phyloP scores from a whole-genome alignment of 1,139 yeast species.

The Saccharomyces hybrid region DNA sequence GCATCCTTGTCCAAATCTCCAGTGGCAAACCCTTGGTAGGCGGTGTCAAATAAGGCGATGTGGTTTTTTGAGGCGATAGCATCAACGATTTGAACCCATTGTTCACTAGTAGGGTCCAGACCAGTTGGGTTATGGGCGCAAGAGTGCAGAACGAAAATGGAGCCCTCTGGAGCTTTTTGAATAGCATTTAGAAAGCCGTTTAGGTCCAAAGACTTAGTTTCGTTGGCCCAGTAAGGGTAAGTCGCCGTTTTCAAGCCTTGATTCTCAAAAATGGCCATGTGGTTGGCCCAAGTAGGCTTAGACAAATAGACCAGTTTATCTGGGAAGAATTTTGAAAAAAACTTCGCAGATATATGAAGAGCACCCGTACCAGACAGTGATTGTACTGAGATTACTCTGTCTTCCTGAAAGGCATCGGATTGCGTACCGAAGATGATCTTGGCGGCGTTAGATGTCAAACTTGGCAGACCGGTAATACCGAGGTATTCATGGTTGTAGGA shows the following conservation, averaged over 20 bases:
- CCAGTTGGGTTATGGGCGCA: conserved; percentile 99
- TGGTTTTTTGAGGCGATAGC: conserved; percentile 57
- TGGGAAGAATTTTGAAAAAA: conserved; percentile 46
- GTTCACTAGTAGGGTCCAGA: conserved; percentile 79
- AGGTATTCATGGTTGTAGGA: conserved; percentile 85
- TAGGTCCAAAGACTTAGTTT: conserved; percentile 55
- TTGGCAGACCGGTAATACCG: conserved; percentile 69
- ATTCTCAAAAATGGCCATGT: conserved; percentile 67
- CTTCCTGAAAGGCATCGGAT: conserved; percentile 46
- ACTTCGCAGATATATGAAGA: conserved; percentile 76
- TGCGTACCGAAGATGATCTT: conserved; percentile 66
- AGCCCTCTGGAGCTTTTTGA: conserved; percentile 63
- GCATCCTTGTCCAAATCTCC: conserved; percentile 83
- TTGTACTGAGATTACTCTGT: conserved; percentile 67
- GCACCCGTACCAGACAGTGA: conserved; percentile 96
- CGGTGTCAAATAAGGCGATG: conserved; percentile 86
- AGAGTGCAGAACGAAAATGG: conserved; percentile 81
- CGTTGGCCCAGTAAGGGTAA: conserved; percentile 78
- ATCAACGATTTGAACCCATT: conserved; percentile 69
- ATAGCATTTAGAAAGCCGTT: conserved; percentile 64
- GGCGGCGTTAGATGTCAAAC: conserved; percentile 69
- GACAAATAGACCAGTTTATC: conserved; percentile 59
- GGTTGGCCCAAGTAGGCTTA: conserved; percentile 96
- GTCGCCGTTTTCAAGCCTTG: conserved; percentile 55
- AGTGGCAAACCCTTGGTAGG: conserved; percentile 95